phyloP scores from a whole-genome alignment of 108 stramenopile genomes.

The Discostella stelligeroides region DNA sequence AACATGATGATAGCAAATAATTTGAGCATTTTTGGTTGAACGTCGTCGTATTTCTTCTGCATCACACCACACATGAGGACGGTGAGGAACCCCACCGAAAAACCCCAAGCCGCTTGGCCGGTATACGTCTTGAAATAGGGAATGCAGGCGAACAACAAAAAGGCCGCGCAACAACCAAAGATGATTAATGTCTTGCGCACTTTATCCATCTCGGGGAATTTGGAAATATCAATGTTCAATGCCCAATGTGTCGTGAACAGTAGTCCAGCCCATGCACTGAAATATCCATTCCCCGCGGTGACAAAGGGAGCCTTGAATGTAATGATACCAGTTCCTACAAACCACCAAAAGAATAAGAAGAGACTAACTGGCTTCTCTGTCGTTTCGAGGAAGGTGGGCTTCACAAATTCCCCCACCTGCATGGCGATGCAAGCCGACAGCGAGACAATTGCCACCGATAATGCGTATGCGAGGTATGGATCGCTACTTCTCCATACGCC shows the following conservation, averaged over 20 bases:
- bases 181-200: conserved; percentile 22
- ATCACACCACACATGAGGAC: conserved; percentile 19
- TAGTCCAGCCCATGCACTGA: conserved; percentile 46
- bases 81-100: conserved; percentile 29
- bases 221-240: conserved; percentile 28
- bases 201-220: conserved; percentile 22
- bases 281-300: conserved; percentile 42
- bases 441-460: conserved; percentile 34
- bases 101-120: conserved; percentile 32
- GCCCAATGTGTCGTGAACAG: conserved; percentile 40
- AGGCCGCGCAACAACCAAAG: conserved; percentile 12
- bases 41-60: conserved; percentile 24
- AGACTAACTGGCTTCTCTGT: conserved; percentile 39
- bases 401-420: conserved; percentile 37
- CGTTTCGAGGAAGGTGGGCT: conserved; percentile 29
- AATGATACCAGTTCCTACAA: conserved; percentile 57
- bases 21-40: conserved; percentile 24
- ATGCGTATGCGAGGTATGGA: conserved; percentile 11
- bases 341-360: conserved; percentile 59
- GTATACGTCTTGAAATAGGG: conserved; percentile 9
- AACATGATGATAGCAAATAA: conserved; percentile 19
- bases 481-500: conserved; percentile 11
- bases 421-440: conserved; percentile 30
- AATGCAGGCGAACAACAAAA: conserved; percentile 33
- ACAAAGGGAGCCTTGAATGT: conserved; percentile 47